Evolutionary conservation across 73 alveolate genomes (phyloP).

Genomic region (Effrenium voratum): DNA sequence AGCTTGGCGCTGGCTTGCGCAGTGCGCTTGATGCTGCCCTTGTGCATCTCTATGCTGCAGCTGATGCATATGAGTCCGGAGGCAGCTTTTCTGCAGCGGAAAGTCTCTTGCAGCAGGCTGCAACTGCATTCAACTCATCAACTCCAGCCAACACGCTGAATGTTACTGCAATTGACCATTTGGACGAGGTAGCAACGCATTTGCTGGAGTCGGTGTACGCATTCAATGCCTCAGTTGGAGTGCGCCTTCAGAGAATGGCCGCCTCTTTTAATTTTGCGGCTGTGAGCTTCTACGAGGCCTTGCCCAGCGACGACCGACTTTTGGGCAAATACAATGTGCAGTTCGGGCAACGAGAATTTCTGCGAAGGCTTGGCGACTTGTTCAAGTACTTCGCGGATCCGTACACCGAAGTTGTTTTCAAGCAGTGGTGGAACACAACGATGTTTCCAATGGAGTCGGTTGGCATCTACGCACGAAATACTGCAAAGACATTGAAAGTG

Average conservation of each 20-base stretch:
- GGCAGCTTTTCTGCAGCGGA: conserved; percentile 1
- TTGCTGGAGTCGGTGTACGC: neutral
- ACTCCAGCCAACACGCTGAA: neutral
- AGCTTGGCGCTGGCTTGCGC: neutral
- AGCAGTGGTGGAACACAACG: conserved; percentile 30
- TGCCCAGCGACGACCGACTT: conserved; percentile 10
- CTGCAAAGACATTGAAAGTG: neutral
- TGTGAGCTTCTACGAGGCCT: neutral
- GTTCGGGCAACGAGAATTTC: conserved; percentile 29
- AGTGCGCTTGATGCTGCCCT: neutral
- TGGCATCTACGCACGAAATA: conserved; percentile 27
- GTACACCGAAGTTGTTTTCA: neutral
- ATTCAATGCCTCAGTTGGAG: neutral
- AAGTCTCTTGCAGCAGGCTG: conserved; percentile 23
- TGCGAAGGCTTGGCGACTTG: neutral
- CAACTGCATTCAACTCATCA: neutral
- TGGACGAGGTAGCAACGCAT: conserved; percentile 6
- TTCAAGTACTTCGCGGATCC: neutral
- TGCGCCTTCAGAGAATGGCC: neutral
- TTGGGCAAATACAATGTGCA: neutral
- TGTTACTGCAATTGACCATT: neutral
- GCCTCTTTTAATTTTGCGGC: neutral
- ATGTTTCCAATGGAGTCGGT: conserved; percentile 7
- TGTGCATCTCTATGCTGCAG: neutral
- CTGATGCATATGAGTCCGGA: neutral